Evolutionary conservation across 164 flowering plant genomes (phyloP).

Genomic region (Chimonanthus salicifolius): DNA sequence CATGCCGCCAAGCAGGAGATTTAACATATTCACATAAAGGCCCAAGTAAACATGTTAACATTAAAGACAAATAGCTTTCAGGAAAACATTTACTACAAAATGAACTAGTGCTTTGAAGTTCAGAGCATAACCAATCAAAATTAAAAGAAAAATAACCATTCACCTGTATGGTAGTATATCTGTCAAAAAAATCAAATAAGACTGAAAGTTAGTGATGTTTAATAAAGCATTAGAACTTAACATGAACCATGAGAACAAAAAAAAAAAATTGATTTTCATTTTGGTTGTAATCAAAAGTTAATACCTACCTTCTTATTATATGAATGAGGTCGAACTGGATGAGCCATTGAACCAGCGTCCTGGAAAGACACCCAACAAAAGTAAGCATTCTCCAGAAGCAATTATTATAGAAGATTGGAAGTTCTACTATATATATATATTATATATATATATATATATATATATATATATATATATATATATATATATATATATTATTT

Average conservation of each 20-base stretch:
- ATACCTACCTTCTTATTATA: conserved; percentile 87
- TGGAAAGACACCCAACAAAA: conserved; percentile 22
- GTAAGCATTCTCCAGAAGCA: not conserved
- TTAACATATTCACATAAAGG: not conserved
- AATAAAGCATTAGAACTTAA: conserved; percentile 1
- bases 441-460: no score
- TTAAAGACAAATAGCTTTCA: not conserved
- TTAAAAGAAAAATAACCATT: conserved; percentile 11
- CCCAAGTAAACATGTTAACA: conserved; percentile 11
- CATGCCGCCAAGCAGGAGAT: conserved; percentile 7
- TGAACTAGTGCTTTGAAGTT: not conserved
- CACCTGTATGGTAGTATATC: conserved; percentile 99
- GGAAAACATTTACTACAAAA: not conserved
- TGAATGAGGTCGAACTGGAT: conserved; percentile 97
- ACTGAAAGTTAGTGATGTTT: conserved; percentile 6
- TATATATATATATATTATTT: no score
- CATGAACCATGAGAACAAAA: not conserved
- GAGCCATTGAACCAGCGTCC: conserved; percentile 99
- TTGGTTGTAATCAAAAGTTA: no score
- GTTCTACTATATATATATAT: no score
- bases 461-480: no score
- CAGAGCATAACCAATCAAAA: not conserved
- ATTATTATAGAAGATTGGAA: no score
- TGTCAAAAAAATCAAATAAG: conserved; percentile 25
- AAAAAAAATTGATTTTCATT: not conserved